A percentile compares a stretch with the other conserved stretches of the same genome.
These are phyloP conservation scores for Capsicum pubescens DNA, from an alignment of 257 asterid species.

Conservation along the genomic window DNA sequence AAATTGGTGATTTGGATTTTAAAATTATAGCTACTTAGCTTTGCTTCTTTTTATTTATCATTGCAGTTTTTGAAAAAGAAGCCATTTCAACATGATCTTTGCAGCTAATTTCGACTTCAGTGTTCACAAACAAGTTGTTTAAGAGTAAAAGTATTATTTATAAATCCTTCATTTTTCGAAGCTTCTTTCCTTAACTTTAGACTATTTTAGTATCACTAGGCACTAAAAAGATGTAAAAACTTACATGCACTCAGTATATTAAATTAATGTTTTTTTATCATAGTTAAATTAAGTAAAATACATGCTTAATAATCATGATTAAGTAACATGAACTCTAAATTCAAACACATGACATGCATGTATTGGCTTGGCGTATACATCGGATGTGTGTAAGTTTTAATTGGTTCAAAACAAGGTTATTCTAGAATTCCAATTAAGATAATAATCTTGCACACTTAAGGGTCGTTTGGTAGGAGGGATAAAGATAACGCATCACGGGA, in stretches of 20 bases:
- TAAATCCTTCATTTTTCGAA: neutral
- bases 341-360: no score
- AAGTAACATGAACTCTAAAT: no score
- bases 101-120: conserved; percentile 14
- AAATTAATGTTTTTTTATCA: no score
- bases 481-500: no score
- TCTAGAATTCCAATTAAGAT: neutral
- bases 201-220: conserved; percentile 3
- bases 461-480: no score
- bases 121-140: neutral
- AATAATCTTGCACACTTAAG: no score
- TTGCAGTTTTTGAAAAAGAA: neutral
- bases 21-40: neutral
- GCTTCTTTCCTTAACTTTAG: neutral
- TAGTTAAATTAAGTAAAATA: no score
- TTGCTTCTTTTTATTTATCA: neutral
- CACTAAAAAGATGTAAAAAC: neutral
- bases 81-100: neutral
- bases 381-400: no score
- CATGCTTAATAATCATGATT: no score
- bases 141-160: neutral
- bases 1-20: neutral
- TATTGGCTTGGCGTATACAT: no score
- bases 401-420: neutral
- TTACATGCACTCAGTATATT: no score